Conservation (phyloP, 345 rosid genomes). For the Eucalyptus leucophloia region DNA sequence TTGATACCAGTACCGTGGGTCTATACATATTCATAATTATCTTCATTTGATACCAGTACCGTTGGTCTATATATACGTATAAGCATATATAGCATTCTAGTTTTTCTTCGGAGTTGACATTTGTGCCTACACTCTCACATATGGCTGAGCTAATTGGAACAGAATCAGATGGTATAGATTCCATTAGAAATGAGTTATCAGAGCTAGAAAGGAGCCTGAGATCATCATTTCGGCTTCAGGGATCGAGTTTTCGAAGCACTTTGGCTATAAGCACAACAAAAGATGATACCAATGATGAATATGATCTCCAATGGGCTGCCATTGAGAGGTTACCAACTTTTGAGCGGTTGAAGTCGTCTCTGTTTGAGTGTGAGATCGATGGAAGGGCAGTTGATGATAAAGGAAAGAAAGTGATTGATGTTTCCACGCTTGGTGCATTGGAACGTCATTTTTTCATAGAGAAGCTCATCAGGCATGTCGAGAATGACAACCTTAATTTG, state of each 20-base stretch:
- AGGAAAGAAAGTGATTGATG: slow-evolving; percentile 29
- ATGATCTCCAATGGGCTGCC: slow-evolving; percentile 49
- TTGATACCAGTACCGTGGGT: neutral
- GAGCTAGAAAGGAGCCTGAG: slow-evolving; percentile 57
- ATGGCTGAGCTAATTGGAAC: slow-evolving; percentile 45
- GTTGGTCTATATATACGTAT: neutral
- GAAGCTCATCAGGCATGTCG: slow-evolving; percentile 54
- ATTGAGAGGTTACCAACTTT: slow-evolving; percentile 61
- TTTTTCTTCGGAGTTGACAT: neutral
- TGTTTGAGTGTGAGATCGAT: slow-evolving; percentile 13
- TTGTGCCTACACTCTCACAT: neutral
- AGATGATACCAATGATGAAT: slow-evolving; percentile 18
- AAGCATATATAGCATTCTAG: neutral
- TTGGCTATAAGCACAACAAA: slow-evolving; percentile 6
- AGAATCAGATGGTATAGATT: slow-evolving; percentile 46
- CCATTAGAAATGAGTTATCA: slow-evolving; percentile 40
- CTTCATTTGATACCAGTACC: neutral
- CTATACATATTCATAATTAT: neutral
- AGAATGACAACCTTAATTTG: slow-evolving; percentile 52
- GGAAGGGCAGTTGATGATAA: neutral
- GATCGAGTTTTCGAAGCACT: slow-evolving; percentile 28
- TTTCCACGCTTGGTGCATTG: slow-evolving; percentile 39
- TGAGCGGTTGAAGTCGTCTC: slow-evolving; percentile 41
- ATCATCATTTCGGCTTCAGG: slow-evolving; percentile 38
- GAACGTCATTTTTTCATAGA: slow-evolving; percentile 45